Evolutionary conservation across 1,284 basidiomycete genomes (phyloP).

Genomic region (Athelia sp.): DNA sequence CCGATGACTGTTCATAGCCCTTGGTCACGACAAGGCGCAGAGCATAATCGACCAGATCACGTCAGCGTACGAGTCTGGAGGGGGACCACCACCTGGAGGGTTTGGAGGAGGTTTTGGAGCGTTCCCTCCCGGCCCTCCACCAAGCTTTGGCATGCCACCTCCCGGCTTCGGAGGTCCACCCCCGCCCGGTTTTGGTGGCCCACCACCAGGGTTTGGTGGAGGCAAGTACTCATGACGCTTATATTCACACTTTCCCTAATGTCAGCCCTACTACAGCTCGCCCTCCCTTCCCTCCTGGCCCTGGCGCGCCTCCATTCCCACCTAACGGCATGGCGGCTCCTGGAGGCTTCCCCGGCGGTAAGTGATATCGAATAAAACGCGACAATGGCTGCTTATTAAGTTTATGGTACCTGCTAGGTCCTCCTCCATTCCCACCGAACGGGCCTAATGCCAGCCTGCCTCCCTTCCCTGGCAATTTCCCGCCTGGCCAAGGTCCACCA

Average conservation of each 20-base stretch:
- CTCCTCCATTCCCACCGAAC: conserved; percentile 60
- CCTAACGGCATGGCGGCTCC: conserved; percentile 42
- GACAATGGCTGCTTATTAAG: neutral
- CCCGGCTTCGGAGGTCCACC: conserved; percentile 44
- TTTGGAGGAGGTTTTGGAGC: conserved; percentile 78
- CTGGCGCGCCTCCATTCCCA: conserved; percentile 27
- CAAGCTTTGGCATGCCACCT: conserved; percentile 43
- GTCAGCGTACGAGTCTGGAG: conserved; percentile 80
- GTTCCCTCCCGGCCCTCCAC: conserved; percentile 33
- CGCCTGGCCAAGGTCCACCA: conserved; percentile 15
- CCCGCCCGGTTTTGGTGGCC: conserved; percentile 37
- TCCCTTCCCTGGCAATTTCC: conserved; percentile 44
- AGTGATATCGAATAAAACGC: conserved; percentile 11
- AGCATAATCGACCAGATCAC: conserved; percentile 96
- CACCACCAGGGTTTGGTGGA: conserved; percentile 48
- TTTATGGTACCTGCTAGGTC: conserved; percentile 23
- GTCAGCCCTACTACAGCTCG: conserved; percentile 33
- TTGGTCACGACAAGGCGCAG: conserved; percentile 95
- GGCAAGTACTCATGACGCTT: conserved; percentile 28
- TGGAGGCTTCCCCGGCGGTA: conserved; percentile 36
- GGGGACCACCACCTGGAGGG: conserved; percentile 80
- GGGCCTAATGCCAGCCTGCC: conserved; percentile 33
- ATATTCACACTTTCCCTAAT: conserved; percentile 4
- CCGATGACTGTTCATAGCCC: conserved; percentile 42
- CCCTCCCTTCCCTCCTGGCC: conserved; percentile 67